Conservation (phyloP, 176 grass and related monocot genomes). For the Juncus inflexus region DNA sequence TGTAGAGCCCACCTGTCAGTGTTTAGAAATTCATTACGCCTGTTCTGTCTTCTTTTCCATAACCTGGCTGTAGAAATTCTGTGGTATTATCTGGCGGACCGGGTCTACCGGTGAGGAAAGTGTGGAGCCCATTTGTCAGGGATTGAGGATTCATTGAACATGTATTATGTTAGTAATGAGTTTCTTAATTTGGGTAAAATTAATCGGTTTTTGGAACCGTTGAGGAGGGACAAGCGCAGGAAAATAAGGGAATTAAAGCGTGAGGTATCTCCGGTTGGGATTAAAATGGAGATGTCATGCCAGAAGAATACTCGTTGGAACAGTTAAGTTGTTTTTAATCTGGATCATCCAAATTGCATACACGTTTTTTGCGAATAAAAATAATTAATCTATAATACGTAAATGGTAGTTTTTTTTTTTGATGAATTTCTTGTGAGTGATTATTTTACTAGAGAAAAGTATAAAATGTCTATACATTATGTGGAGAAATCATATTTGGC, state of each 20-base stretch:
- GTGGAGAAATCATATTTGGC: no score
- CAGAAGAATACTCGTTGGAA: no score
- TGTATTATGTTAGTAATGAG: neutral
- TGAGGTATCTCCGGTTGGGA: neutral
- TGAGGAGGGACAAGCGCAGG: slow-evolving; percentile 11
- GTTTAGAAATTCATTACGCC: neutral
- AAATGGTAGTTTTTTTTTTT: no score
- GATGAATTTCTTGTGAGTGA: no score
- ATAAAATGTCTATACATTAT: no score
- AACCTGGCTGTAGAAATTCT: neutral
- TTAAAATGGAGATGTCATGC: neutral
- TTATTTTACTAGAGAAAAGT: no score
- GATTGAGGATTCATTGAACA: neutral
- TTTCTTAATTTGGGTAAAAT: neutral
- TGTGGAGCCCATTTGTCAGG: slow-evolving; percentile 10
- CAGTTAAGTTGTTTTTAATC: no score
- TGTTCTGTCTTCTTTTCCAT: neutral
- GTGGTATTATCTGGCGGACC: neutral
- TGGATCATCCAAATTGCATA: no score
- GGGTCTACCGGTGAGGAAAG: neutral
- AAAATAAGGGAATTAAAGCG: neutral
- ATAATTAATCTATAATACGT: no score
- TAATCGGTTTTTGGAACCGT: neutral
- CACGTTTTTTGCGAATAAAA: no score
- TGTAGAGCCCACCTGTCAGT: slow-evolving; percentile 6